Base-by-base conservation (phyloP, 2,329 filamentous ascomycete genomes). In the Hypoxylon sp. region DNA sequence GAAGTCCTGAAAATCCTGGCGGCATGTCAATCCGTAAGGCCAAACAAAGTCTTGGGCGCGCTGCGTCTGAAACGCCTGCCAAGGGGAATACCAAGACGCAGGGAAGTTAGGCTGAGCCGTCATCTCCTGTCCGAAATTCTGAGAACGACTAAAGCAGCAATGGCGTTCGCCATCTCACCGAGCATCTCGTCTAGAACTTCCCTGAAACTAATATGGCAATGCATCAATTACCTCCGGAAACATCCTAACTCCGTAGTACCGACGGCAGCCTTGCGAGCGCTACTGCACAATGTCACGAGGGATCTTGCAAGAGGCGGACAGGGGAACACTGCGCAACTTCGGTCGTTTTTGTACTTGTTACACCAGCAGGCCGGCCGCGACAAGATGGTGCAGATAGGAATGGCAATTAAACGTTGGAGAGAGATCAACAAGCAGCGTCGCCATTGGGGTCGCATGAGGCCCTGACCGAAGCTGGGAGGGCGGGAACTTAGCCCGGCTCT, bases 331-430 rank as follows among this genome's bases (percentile, higher is more conserved):
- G 65, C 65, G 23, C 78, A 80, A 16, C 63, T 82, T 43, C 68
- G 69, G 46, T 81, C 78, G 78, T 74, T 78, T 54, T 46, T 82
- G 23, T 60, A 63, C 19, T 47, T 80, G 16, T 60, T 82, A 12
- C 43, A 73, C 46, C 67, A 67, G 16, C 69, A 76, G 61, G 5
- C 61, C 52, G 67, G 75, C 64, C 7, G 53, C 73, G 53, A 67
- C 39, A 52, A 64, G 67, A 52, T 78, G 75, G 58, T 73, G 72
- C 45, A 43, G 61, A 25, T 72, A 60, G 66, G 52, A 27, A 21
- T 59, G 37, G 55, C 46, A 37, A 53, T 77, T 12, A 54, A 60
- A 39, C 50, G 60, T 27, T 72, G 70, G 71, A 70, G 74, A 54
- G 53, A 16, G 32, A n/a, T 50, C 16, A 73, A 71, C 37, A 12